phyloP scores from a whole-genome alignment of 306 rosid species.

The Potentilla sterilis region DNA sequence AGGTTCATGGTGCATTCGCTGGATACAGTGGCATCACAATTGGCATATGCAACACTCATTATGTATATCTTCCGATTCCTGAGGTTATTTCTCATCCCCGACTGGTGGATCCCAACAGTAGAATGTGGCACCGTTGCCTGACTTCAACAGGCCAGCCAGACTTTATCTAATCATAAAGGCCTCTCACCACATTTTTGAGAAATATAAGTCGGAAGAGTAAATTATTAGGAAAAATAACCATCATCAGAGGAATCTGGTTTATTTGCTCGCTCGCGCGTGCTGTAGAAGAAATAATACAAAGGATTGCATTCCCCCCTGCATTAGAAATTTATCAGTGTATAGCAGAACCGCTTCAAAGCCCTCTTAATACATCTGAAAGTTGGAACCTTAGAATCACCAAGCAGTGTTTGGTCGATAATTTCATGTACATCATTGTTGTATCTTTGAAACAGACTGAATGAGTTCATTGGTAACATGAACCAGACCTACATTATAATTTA shows the following conservation, averaged over 20 bases:
- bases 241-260: conserved; percentile 26
- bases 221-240: conserved; percentile 33
- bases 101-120: conserved; percentile 80
- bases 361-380: conserved; percentile 25
- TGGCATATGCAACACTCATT: conserved; percentile 94
- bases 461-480: neutral
- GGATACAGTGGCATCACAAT: conserved; percentile 95
- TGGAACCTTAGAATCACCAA: conserved; percentile 22
- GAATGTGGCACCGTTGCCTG: conserved; percentile 99
- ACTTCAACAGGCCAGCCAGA: conserved; percentile 99
- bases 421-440: conserved; percentile 39
- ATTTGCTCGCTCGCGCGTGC: conserved; percentile 11
- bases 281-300: conserved; percentile 48
- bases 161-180: conserved; percentile 41
- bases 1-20: conserved; percentile 99
- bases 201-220: conserved; percentile 32
- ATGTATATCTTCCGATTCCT: conserved; percentile 87
- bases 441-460: conserved; percentile 4
- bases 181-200: conserved; percentile 21
- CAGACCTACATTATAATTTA: neutral
- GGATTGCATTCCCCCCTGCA: conserved; percentile 35
- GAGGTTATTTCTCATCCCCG: conserved; percentile 91
- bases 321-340: conserved; percentile 34
- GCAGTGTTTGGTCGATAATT: conserved; percentile 35
- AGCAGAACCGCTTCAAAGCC: conserved; percentile 35